Percentiles rank a stretch among this genome's conserved stretches.
These are phyloP conservation scores for Aspergillus baeticus DNA, from an alignment of 495 filamentous ascomycete species.

Conservation along the genomic window DNA sequence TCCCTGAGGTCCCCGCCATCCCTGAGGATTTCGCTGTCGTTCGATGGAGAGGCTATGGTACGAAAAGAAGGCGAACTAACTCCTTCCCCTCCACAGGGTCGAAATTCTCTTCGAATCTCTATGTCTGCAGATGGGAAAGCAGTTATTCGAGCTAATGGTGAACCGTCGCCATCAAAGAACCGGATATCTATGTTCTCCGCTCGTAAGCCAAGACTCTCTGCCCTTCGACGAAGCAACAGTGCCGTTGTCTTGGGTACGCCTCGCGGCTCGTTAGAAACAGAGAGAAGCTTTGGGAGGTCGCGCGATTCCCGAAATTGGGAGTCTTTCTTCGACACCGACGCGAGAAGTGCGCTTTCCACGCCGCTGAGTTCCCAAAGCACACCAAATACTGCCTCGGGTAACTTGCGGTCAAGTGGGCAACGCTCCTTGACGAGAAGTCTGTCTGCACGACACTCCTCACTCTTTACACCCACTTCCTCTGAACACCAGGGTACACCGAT, in stretches of 20 bases:
- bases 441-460: constrained; percentile 55
- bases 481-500: constrained; percentile 47
- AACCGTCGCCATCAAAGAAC: constrained; percentile 51
- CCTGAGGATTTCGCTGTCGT: constrained; percentile 64
- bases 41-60: constrained; percentile 82
- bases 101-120: constrained; percentile 43
- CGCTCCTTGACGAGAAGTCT: constrained; percentile 38
- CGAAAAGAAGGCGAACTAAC: constrained; percentile 60
- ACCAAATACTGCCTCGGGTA: constrained; percentile 66
- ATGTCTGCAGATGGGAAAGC: constrained; percentile 54
- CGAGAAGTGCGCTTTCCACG: constrained; percentile 66
- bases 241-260: constrained; percentile 45
- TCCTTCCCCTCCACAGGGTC: constrained; percentile 66
- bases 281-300: constrained; percentile 62
- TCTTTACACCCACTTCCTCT: constrained; percentile 39
- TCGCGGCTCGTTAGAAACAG: constrained; percentile 32
- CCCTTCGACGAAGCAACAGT: constrained; percentile 63
- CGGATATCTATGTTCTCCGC: constrained; percentile 51
- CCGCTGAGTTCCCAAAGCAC: constrained; percentile 70
- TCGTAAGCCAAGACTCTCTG: constrained; percentile 50
- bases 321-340: constrained; percentile 72
- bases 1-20: constrained; percentile 44
- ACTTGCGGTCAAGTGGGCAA: constrained; percentile 66
- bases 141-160: constrained; percentile 46
- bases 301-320: constrained; percentile 84